Percentiles rank a stretch among this genome's conserved stretches.
phyloP scores from a whole-genome alignment of 2,329 filamentous ascomycete genomes.

The Chaetomium globosum region DNA sequence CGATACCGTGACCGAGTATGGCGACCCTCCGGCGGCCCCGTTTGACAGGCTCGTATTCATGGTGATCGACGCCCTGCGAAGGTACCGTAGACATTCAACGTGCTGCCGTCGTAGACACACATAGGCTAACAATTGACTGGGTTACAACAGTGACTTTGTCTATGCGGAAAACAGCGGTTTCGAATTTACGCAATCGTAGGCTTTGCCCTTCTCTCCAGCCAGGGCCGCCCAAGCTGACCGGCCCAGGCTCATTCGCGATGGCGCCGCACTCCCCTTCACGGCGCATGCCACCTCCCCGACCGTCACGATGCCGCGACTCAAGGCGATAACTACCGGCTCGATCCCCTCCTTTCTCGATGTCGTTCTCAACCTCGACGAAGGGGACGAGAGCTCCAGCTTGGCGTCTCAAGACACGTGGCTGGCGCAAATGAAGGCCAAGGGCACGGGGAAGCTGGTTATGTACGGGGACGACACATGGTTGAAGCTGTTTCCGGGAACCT shows the following conservation, averaged over 20 bases:
- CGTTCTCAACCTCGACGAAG: constrained; percentile 94
- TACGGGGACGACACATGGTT: constrained; percentile 98
- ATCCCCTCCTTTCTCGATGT: constrained; percentile 98
- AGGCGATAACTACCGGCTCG: constrained; percentile 94
- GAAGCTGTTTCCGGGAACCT: constrained; percentile 89
- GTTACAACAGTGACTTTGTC: constrained; percentile 77
- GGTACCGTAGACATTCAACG: constrained; percentile 51
- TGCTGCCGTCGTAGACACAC: not conserved
- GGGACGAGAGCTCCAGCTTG: constrained; percentile 85
- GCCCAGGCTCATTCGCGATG: constrained; percentile 75
- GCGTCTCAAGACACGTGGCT: constrained; percentile 94
- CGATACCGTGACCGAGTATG: constrained; percentile 55
- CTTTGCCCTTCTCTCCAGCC: not conserved
- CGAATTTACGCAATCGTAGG: constrained; percentile 80
- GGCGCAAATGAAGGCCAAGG: constrained; percentile 79
- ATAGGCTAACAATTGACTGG: constrained; percentile 21
- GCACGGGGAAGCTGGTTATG: constrained; percentile 78
- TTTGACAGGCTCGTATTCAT: constrained; percentile 95
- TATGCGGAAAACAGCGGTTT: constrained; percentile 81
- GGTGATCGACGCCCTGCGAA: constrained; percentile 93
- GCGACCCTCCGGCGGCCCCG: constrained; percentile 62
- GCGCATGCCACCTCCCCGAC: constrained; percentile 95
- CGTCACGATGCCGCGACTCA: constrained; percentile 96
- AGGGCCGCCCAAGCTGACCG: constrained; percentile 16
- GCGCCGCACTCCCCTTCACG: constrained; percentile 87